Base-by-base conservation (phyloP, 257 asterid genomes). In the Nicotiana sylvestris region DNA sequence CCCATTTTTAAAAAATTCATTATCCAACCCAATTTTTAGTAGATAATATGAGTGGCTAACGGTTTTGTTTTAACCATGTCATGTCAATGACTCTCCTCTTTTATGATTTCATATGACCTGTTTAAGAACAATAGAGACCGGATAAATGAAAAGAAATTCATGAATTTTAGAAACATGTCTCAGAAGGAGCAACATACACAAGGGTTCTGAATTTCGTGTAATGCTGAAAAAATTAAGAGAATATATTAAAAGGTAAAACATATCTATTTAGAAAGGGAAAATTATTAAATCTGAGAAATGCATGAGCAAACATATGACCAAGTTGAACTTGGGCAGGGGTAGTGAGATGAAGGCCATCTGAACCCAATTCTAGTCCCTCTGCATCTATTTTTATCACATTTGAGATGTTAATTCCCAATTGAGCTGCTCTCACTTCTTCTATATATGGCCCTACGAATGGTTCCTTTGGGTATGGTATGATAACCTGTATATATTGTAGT, bases 321-420 rank as follows among this genome's bases (percentile, higher is more conserved):
- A 94, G 92, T 72, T 76, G 87, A 74, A 88, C 94, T 81, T 91
- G 94, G 1, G 95, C 85, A 13, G 82, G 25, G 0, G 95, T 85
- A 21, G 86, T 86, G 6, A 94, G 92, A 77, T 94, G 98, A 80
- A 94, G 35, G 21, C 84, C 82, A 66, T 94, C 95, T 0, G 82
- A 78, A 61, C 85, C 81, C 10, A 91, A 84, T 57, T 21, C 77
- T 53, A 92, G 77, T 11, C 97, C 97, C 43, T 83, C 83, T 1
- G 96, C 96, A 67, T 94, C 98, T 0, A 94, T 96, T 12, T 87
- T 85, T 65, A 46, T 84, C 53, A 93, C 91, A 65, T 88, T 90
- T 0, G 89, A 87, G 43, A 91, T 84, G 4, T 88, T 77, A 49
- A 87, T 88, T 16, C 65, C 88, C 17, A 89, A 32, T 77, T 93